Percentiles rank a stretch among this genome's conserved stretches.
Conservation (phyloP, 2,329 filamentous ascomycete species). For the Sclerotinia spermophila region DNA sequence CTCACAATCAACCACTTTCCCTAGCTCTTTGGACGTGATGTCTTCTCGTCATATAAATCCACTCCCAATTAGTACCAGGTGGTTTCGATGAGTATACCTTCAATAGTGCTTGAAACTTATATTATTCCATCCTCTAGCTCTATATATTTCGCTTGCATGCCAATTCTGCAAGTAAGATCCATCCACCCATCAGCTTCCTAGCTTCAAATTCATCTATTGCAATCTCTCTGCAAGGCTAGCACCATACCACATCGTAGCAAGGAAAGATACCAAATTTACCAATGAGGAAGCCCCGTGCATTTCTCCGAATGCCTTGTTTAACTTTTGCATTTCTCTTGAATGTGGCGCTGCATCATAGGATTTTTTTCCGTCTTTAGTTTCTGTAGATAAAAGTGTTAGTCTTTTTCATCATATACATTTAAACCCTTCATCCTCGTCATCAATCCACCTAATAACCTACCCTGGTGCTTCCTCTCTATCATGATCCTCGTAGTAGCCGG, state of each 20-base stretch:
- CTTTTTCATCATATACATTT: not conserved
- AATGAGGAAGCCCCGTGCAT: conserved; percentile 80
- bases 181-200: not conserved
- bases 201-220: conserved; percentile 19
- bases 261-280: conserved; percentile 69
- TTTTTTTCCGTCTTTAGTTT: conserved; percentile 85
- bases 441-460: conserved; percentile 46
- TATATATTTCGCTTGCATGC: not conserved
- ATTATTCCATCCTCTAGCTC: not conserved
- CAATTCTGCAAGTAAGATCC: not conserved
- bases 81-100: not conserved
- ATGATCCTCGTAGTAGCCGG: conserved; percentile 74
- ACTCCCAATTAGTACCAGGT: not conserved
- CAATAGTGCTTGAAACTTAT: not conserved
- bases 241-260: conserved; percentile 73
- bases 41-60: not conserved
- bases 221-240: conserved; percentile 52
- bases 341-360: conserved; percentile 76
- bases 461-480: conserved; percentile 72
- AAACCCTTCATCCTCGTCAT: not conserved
- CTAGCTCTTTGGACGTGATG: not conserved
- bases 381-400: conserved; percentile 41
- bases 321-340: conserved; percentile 74
- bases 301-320: conserved; percentile 75
- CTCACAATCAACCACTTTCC: not conserved